Evolutionary conservation across 2,329 filamentous ascomycete species (phyloP).

Genomic region (Penicillium sp.): DNA sequence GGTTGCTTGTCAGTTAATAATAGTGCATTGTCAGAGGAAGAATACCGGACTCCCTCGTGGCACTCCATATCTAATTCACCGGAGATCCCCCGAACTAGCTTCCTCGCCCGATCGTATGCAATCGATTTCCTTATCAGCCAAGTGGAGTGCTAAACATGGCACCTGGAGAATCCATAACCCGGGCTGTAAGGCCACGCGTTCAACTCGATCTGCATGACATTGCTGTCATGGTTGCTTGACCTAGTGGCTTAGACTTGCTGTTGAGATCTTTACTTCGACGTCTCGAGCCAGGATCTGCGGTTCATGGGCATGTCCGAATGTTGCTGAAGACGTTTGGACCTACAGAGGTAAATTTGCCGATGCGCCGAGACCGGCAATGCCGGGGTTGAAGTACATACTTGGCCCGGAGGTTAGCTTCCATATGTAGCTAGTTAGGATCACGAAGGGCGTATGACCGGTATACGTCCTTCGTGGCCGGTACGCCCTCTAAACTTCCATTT

Average conservation of each 20-base stretch:
- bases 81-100: background rate
- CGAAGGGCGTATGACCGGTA: background rate
- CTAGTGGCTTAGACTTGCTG: background rate
- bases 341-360: background rate
- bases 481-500: background rate
- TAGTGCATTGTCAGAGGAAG: background rate
- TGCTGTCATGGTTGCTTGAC: background rate
- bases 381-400: background rate
- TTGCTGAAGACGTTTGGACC: background rate
- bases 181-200: background rate
- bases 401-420: too few relatives aligned
- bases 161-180: background rate
- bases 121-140: background rate
- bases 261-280: background rate
- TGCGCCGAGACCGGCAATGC: background rate
- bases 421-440: background rate
- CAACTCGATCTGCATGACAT: background rate
- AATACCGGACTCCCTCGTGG: background rate
- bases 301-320: background rate
- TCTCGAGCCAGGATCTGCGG: background rate
- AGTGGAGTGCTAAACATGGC: background rate
- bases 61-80: background rate
- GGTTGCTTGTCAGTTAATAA: background rate
- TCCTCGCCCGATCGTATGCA: background rate
- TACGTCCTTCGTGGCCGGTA: background rate